Percentiles rank a stretch among this genome's conserved stretches.
Conservation (phyloP, 352 stramenopile genomes). For the Globisporangium okanoganense region DNA sequence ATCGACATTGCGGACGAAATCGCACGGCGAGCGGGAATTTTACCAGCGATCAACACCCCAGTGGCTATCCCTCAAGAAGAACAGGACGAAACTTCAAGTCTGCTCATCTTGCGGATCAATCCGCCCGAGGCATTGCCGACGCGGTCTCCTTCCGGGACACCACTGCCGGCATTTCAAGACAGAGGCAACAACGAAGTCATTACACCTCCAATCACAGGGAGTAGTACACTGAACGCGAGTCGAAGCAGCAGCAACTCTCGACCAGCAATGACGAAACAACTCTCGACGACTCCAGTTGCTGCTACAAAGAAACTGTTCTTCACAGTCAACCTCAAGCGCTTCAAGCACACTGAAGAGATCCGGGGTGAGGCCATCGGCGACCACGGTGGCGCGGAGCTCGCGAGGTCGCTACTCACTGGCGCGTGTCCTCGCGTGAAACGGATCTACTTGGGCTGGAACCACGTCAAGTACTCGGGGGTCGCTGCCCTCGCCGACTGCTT, state of each 20-base stretch:
- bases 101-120: slow-evolving; percentile 53
- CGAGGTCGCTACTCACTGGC: slow-evolving; percentile 55
- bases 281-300: background rate
- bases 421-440: slow-evolving; percentile 55
- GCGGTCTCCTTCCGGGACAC: slow-evolving; percentile 3
- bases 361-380: slow-evolving; percentile 57
- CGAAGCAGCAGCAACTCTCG: background rate
- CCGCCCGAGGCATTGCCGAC: background rate
- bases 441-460: slow-evolving; percentile 65
- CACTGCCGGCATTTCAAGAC: slow-evolving; percentile 10
- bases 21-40: slow-evolving; percentile 38
- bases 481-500: slow-evolving; percentile 52
- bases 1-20: slow-evolving; percentile 38
- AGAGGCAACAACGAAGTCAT: background rate
- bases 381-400: slow-evolving; percentile 47
- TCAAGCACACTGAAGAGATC: slow-evolving; percentile 63
- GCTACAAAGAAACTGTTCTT: slow-evolving; percentile 53
- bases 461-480: slow-evolving; percentile 53
- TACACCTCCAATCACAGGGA: background rate
- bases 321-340: slow-evolving; percentile 70
- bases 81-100: slow-evolving; percentile 52
- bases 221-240: background rate
- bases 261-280: background rate
- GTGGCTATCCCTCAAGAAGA: slow-evolving; percentile 19
- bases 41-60: slow-evolving; percentile 54